Evolutionary conservation across 1,284 basidiomycete genomes (phyloP), one percentile per base, ranked within the genome.

Genomic region (Boletus calvinii): DNA sequence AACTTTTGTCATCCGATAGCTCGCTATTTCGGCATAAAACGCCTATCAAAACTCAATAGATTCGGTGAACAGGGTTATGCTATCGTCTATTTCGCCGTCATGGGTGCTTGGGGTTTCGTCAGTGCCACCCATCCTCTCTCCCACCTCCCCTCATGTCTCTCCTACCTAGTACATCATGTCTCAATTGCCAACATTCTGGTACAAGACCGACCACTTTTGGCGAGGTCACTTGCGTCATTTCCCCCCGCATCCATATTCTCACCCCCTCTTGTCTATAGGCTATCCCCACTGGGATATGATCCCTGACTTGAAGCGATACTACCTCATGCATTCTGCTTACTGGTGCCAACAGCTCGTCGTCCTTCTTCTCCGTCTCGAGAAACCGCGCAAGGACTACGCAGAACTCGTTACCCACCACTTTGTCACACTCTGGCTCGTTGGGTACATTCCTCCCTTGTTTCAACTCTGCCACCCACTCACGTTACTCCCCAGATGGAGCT

Each of bases 271-370:
- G 20, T 34, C 47, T 26, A 9, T 50, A 89, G 90, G 83, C 50
- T 96, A 96, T 65, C 94, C 94, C 26, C 85, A 93, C 65, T 90
- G 86, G 85, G 81, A 90, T 54, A 93, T 99, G 91, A 84, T 81
- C 35, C 83, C 85, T 2, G 80, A 85, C 57, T 75, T 98, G 59
- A 99, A 99, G 73, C 72, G 80, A 32, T 98, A 98, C 75, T 99
- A 99, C 68, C 83, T 99, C 51, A 82, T 91, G 72, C 90, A 94
- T 68, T 79, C 83, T 43, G 78, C 93, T 2, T 98, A 98, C 69
- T 99, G 96, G 96, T 81, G 85, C 48, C 95, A 99, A 66, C 94
- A 99, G 70, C 82, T 96, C 53, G 73, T 98, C 31, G 87, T 99
- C 12, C 80, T 98, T 34, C 75, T 91, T 1, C 77, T 96, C 12